phyloP scores from a whole-genome alignment of 164 flowering plant species.

The Berberis thunbergii region DNA sequence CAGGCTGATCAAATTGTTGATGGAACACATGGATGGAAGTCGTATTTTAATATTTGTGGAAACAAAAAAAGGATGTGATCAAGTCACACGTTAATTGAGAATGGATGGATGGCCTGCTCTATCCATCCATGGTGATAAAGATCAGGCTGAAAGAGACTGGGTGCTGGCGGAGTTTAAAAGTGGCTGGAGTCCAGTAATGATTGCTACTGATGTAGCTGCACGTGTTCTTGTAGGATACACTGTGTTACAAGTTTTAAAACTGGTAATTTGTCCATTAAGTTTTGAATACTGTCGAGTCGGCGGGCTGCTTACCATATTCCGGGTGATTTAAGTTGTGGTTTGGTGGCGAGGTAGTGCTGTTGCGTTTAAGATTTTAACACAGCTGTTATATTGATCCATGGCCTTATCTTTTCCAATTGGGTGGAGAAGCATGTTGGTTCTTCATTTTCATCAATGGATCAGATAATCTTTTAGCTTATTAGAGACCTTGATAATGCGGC shows the following conservation, averaged over 20 bases:
- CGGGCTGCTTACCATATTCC: slow-evolving; percentile 92
- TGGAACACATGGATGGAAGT: slow-evolving; percentile 76
- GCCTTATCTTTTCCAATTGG: slow-evolving; percentile 14
- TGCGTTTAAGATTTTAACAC: slow-evolving; percentile 2
- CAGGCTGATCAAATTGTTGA: slow-evolving; percentile 75
- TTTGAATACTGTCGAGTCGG: slow-evolving; percentile 48
- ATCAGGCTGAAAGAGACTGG: slow-evolving; percentile 94
- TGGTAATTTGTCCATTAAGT: slow-evolving; percentile 24
- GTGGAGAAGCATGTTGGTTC: slow-evolving; percentile 17
- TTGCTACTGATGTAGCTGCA: slow-evolving; percentile 99
- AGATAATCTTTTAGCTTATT: slow-evolving; percentile 5
- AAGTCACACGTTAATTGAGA: slow-evolving; percentile 78
- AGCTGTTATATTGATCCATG: slow-evolving; percentile 6
- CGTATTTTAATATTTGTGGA: slow-evolving; percentile 75
- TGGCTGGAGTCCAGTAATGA: slow-evolving; percentile 97
- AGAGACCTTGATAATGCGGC: slow-evolving; percentile 13
- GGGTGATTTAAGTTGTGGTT: slow-evolving; percentile 48
- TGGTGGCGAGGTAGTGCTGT: slow-evolving; percentile 31
- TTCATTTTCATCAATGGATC: neutral
- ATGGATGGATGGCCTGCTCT: slow-evolving; percentile 99
- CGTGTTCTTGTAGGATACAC: slow-evolving; percentile 98
- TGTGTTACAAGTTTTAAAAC: slow-evolving; percentile 39
- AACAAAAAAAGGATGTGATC: slow-evolving; percentile 96
- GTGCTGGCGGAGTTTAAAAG: slow-evolving; percentile 91
- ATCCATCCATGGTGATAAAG: slow-evolving; percentile 97